phyloP scores from a whole-genome alignment of 805 yeast genomes.

The Cyberlindnera meyerae region DNA sequence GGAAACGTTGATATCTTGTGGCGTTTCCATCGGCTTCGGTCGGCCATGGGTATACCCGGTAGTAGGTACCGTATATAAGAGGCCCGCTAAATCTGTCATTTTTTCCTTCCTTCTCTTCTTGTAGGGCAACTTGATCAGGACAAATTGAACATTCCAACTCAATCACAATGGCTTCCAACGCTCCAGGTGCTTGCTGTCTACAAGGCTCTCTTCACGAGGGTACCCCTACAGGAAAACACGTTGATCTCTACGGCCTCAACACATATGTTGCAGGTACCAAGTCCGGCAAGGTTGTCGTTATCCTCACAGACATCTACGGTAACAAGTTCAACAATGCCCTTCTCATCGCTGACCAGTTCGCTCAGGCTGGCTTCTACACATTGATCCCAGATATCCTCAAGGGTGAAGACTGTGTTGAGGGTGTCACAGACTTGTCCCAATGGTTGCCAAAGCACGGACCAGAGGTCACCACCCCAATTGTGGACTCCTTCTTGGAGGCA shows the following conservation, averaged over 20 bases:
- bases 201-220: slow-evolving; percentile 33
- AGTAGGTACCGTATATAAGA: too few species aligned
- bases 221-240: slow-evolving; percentile 39
- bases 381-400: slow-evolving; percentile 72
- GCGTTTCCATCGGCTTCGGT: not conserved
- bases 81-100: too few species aligned
- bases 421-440: slow-evolving; percentile 20
- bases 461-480: slow-evolving; percentile 44
- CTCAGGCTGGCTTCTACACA: slow-evolving; percentile 58
- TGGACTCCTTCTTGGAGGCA: slow-evolving; percentile 41
- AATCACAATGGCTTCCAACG: slow-evolving; percentile 47
- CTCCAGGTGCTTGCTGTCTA: slow-evolving; percentile 31
- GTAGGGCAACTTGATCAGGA: not conserved
- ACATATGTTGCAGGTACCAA: slow-evolving; percentile 44
- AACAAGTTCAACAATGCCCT: slow-evolving; percentile 48
- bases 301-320: slow-evolving; percentile 71
- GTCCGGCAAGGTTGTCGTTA: slow-evolving; percentile 44
- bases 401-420: slow-evolving; percentile 38
- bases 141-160: too few species aligned
- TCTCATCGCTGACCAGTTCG: slow-evolving; percentile 63
- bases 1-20: too few species aligned
- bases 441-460: slow-evolving; percentile 57
- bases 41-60: too few species aligned
- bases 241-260: slow-evolving; percentile 38
- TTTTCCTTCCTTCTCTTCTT: not conserved